Conservation (phyloP, 495 filamentous ascomycete genomes). For the Usnea hakonensis region DNA sequence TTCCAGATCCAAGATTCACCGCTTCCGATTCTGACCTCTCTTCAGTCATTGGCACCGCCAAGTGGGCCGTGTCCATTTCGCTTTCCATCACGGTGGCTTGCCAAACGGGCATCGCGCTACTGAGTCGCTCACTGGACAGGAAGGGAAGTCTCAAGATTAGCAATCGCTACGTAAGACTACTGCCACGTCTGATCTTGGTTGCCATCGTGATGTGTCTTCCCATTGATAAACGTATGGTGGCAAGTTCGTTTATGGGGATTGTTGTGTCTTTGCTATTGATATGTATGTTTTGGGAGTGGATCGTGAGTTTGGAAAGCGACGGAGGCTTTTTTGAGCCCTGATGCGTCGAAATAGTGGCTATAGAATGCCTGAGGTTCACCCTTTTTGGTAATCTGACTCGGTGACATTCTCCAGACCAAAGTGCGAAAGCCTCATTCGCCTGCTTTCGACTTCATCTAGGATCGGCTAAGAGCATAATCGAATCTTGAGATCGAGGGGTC, state of each 20-base stretch:
- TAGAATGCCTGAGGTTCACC: too few species aligned
- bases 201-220: constrained; percentile 22
- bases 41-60: constrained; percentile 12
- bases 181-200: constrained; percentile 16
- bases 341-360: neutral
- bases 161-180: constrained; percentile 24
- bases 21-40: neutral
- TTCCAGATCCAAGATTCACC: neutral
- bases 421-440: too few species aligned
- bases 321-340: constrained; percentile 21
- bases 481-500: too few species aligned
- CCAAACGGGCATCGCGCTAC: constrained; percentile 23
- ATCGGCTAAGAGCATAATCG: too few species aligned
- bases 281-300: constrained; percentile 24
- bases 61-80: constrained; percentile 24
- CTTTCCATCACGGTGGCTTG: constrained; percentile 16
- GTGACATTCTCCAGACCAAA: too few species aligned
- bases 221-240: constrained; percentile 11
- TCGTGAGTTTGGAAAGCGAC: constrained; percentile 21
- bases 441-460: too few species aligned
- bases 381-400: too few species aligned
- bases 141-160: constrained; percentile 23
- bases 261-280: constrained; percentile 13
- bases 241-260: constrained; percentile 11
- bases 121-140: constrained; percentile 23